Evolutionary conservation across 192 early-diverging fungal species (phyloP), one percentile per base, ranked within the genome.

Genomic region (Physocladia obscura): DNA sequence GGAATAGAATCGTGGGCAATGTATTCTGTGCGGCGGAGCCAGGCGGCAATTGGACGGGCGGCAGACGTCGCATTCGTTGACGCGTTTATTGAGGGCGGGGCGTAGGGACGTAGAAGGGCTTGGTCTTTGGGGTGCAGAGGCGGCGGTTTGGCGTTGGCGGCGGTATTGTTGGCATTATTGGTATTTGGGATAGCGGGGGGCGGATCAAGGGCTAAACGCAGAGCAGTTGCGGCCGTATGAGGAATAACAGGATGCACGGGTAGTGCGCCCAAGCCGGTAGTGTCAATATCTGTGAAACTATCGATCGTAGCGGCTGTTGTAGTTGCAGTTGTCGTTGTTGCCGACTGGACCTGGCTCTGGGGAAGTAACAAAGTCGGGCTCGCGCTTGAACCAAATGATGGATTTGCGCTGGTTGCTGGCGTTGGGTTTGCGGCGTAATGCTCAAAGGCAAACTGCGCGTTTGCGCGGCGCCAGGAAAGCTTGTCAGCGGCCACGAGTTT

Each of bases 1-100:
- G 35, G 30, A 26, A 34, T 58, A 32, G 17, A 11, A 13, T 73
- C 69, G 4, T 19, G 34, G 31, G 76, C 49, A 49, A 77, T 70
- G 57, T 64, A 71, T 60, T 70, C 57, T 31, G 52, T 67, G 40
- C 71, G 67, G 27, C 71, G 24, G 11, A 74, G 71, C 76, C 76
- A 77, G 4, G 69, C 50, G 6, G 62, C 71, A 39, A 67, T 56
- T 27, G 62, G 71, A n/a, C 8, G n/a, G 8, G 62, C 47, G 31
- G 49, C 62, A 21, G 44, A 30, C 19, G 17, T 3, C 2, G 57
- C 15, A n/a, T 31, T 17, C 11, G 35, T 38, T 15, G 57, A 17
- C 13, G 59, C 19, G 13, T 38, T 62, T 38, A 21, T 15, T 8
- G 29, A 4, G 21, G 61, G 61, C 0, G 61, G 61, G 8, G 49